Evolutionary conservation across 116 monocot species (phyloP).

Genomic region (Trichopus zeylanicus): DNA sequence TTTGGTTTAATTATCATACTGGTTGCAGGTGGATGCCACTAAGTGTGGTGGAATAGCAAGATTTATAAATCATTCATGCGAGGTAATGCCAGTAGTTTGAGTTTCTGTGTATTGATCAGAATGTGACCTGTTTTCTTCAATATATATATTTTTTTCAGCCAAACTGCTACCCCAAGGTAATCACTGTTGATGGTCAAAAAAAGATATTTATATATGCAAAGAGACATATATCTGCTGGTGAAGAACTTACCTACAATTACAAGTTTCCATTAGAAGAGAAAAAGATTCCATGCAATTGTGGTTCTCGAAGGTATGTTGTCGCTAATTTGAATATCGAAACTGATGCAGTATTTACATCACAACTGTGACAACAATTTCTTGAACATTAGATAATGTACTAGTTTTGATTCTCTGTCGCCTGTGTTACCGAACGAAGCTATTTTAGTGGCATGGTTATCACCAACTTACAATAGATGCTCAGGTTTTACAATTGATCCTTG

Average conservation of each 20-base stretch:
- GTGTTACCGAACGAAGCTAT: background rate
- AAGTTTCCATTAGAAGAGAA: conserved; percentile 97
- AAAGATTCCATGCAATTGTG: conserved; percentile 98
- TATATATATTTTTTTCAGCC: conserved; percentile 37
- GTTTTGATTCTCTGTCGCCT: background rate
- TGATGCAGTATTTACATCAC: background rate
- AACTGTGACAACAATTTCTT: background rate
- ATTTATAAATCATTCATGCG: conserved; percentile 99
- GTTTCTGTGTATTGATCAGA: background rate
- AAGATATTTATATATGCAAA: conserved; percentile 99
- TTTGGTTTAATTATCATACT: background rate
- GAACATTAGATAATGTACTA: background rate
- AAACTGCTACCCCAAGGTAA: conserved; percentile 97
- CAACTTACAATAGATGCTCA: background rate
- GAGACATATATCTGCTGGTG: conserved; percentile 78
- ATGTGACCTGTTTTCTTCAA: background rate
- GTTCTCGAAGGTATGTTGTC: conserved; percentile 55
- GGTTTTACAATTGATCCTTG: background rate
- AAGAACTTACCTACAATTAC: conserved; percentile 97
- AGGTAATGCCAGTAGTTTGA: conserved; percentile 36
- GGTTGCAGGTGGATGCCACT: conserved; percentile 90
- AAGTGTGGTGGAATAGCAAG: conserved; percentile 96
- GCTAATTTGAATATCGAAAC: background rate
- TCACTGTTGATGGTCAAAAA: conserved; percentile 95
- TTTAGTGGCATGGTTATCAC: background rate